Percentiles rank a stretch among this genome's conserved stretches.
Evolutionary conservation across 495 filamentous ascomycete species (phyloP).

Genomic region (Aspergillus haitiensis): DNA sequence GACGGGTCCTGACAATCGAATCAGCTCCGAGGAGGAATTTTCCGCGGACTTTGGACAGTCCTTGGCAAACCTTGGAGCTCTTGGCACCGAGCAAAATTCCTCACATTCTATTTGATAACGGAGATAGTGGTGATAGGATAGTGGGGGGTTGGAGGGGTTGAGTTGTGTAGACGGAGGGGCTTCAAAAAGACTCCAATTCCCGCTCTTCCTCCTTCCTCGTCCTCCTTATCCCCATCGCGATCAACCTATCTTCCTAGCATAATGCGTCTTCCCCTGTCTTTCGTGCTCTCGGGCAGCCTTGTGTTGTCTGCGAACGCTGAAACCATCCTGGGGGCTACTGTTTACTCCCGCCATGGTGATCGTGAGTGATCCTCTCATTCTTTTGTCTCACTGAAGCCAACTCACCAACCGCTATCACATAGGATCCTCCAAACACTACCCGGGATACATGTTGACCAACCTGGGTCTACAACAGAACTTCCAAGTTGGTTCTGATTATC

Average conservation of each 20-base stretch:
- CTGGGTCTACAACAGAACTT: conserved; percentile 58
- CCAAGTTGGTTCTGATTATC: conserved; percentile 58
- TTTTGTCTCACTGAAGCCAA: background rate
- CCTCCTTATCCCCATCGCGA: background rate
- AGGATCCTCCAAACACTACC: conserved; percentile 38
- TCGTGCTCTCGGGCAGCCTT: background rate
- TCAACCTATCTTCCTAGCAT: background rate
- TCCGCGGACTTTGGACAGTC: background rate
- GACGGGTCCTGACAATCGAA: background rate
- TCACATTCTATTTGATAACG: background rate
- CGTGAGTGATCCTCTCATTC: conserved; percentile 27
- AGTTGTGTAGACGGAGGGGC: background rate
- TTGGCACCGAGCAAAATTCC: background rate
- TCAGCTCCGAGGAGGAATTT: background rate
- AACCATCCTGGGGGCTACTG: conserved; percentile 55
- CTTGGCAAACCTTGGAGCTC: background rate
- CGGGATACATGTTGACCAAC: conserved; percentile 49
- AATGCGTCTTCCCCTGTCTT: background rate
- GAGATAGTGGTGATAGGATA: background rate
- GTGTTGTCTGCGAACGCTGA: conserved; percentile 26
- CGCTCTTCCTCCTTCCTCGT: background rate
- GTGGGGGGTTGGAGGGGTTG: background rate
- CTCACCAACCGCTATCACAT: background rate
- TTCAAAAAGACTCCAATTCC: background rate
- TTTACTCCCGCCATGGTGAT: conserved; percentile 58